A percentile compares a stretch with the other conserved stretches of the same genome.
These are phyloP conservation scores for Eutrema japonicum DNA, from an alignment of 345 rosid genomes.

Conservation along the genomic window DNA sequence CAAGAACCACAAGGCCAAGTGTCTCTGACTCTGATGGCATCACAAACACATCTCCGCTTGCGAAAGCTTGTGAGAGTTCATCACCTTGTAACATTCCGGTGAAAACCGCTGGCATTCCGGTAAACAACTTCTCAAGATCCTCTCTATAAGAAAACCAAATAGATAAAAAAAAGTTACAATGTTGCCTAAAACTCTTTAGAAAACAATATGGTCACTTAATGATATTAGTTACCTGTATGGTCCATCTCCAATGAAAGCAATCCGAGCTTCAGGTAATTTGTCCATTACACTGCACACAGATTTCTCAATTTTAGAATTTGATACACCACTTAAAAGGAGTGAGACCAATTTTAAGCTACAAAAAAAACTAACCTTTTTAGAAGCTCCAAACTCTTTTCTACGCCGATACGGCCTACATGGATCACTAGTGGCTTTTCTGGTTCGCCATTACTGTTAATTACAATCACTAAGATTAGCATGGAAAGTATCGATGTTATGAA, in stretches of 20 bases:
- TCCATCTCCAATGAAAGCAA: conserved; percentile 95
- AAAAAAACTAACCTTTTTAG: conserved; percentile 64
- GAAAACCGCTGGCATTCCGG: conserved; percentile 88
- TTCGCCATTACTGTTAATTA: conserved; percentile 71
- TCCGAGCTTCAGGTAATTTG: conserved; percentile 80
- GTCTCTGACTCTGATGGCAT: conserved; percentile 99
- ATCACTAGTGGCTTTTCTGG: conserved; percentile 88
- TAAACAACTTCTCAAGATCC: conserved; percentile 82
- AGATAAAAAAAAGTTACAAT: conserved; percentile 31
- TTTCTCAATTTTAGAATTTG: conserved; percentile 19
- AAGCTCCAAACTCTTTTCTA: conserved; percentile 97
- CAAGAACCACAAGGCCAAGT: conserved; percentile 92
- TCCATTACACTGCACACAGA: conserved; percentile 81
- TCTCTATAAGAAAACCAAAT: conserved; percentile 50
- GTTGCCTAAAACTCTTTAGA: neutral
- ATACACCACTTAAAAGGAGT: conserved; percentile 7
- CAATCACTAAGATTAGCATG: conserved; percentile 21
- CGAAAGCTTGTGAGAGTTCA: conserved; percentile 95
- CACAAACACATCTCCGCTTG: conserved; percentile 92
- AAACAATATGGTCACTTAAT: neutral
- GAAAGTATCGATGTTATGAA: neutral
- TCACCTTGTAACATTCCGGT: conserved; percentile 91
- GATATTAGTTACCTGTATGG: conserved; percentile 71
- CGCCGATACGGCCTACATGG: conserved; percentile 95
- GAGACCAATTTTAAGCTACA: neutral